phyloP scores from a whole-genome alignment of 2,329 filamentous ascomycete species.

The Rhinocladiella similis region DNA sequence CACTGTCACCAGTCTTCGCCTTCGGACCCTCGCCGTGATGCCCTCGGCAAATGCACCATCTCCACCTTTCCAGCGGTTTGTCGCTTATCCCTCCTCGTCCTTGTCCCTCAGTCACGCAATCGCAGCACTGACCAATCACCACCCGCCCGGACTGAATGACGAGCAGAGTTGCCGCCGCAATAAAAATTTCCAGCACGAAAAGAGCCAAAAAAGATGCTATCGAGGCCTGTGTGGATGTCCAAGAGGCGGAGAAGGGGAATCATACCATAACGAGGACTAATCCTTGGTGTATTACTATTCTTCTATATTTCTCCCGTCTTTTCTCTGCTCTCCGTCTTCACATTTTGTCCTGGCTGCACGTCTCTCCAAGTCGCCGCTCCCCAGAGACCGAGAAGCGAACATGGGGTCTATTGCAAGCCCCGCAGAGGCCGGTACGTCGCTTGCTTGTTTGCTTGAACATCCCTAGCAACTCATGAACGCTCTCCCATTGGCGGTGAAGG shows the following conservation, averaged over 20 bases:
- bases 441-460: slow-evolving; percentile 1
- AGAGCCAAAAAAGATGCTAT: slow-evolving; percentile 5
- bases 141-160: slow-evolving; percentile 17
- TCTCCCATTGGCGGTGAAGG: neutral
- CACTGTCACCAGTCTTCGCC: neutral
- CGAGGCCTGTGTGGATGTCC: neutral
- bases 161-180: slow-evolving; percentile 19
- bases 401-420: slow-evolving; percentile 49
- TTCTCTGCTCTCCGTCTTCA: slow-evolving; percentile 3
- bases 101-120: slow-evolving; percentile 23
- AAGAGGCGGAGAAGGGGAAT: slow-evolving; percentile 1
- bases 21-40: neutral
- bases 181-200: slow-evolving; percentile 18
- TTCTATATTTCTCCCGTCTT: slow-evolving; percentile 4
- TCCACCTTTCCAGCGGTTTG: neutral
- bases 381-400: neutral
- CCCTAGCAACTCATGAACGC: slow-evolving; percentile 10
- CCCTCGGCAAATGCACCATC: neutral
- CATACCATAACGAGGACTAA: slow-evolving; percentile 8
- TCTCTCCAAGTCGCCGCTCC: slow-evolving; percentile 7
- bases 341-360: neutral
- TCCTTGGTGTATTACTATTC: slow-evolving; percentile 8
- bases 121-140: slow-evolving; percentile 21
- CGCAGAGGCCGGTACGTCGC: slow-evolving; percentile 49
- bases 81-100: neutral